Percentiles rank a stretch among this genome's conserved stretches.
These are phyloP conservation scores for Bombardia bombarda DNA, from an alignment of 495 filamentous ascomycete species.

Conservation along the genomic window DNA sequence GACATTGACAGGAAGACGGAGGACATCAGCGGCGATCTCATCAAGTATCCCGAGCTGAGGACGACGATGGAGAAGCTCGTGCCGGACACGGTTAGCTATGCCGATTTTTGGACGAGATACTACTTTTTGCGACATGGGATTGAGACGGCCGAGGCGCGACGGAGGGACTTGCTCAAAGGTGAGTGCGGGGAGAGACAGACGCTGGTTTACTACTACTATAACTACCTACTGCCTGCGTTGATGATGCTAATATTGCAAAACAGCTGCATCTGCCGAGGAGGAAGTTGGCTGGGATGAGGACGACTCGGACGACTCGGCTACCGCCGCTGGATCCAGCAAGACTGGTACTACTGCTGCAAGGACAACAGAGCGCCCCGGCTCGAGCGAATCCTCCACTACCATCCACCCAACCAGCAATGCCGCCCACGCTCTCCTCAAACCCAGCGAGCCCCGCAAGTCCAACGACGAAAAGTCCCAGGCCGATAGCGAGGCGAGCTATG, in stretches of 20 bases:
- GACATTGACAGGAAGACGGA: constrained; percentile 78
- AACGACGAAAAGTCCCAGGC: constrained; percentile 78
- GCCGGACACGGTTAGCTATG: constrained; percentile 81
- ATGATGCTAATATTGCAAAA: too few relatives aligned
- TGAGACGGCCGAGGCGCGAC: constrained; percentile 87
- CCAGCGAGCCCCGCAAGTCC: constrained; percentile 64
- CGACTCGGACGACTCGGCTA: constrained; percentile 15
- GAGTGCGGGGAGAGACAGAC: constrained; percentile 13
- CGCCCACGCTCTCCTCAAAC: constrained; percentile 35
- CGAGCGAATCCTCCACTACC: constrained; percentile 44
- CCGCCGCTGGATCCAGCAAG: constrained; percentile 17
- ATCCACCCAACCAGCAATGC: constrained; percentile 34
- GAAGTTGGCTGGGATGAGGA: constrained; percentile 80
- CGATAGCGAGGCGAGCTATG: constrained; percentile 89
- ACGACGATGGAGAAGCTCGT: constrained; percentile 93
- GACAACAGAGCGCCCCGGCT: constrained; percentile 29
- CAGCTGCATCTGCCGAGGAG: constrained; percentile 59
- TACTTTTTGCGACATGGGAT: constrained; percentile 92
- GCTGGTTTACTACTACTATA: background rate
- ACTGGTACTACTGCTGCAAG: constrained; percentile 9
- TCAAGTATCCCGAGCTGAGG: constrained; percentile 82
- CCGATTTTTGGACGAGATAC: constrained; percentile 87
- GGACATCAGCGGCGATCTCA: constrained; percentile 72
- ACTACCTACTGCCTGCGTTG: too few relatives aligned
- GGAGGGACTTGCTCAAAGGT: constrained; percentile 91